These are phyloP conservation scores for Apophysomyces ossiformis DNA, from an alignment of 371 early-diverging fungal genomes.

Conservation along the genomic window DNA sequence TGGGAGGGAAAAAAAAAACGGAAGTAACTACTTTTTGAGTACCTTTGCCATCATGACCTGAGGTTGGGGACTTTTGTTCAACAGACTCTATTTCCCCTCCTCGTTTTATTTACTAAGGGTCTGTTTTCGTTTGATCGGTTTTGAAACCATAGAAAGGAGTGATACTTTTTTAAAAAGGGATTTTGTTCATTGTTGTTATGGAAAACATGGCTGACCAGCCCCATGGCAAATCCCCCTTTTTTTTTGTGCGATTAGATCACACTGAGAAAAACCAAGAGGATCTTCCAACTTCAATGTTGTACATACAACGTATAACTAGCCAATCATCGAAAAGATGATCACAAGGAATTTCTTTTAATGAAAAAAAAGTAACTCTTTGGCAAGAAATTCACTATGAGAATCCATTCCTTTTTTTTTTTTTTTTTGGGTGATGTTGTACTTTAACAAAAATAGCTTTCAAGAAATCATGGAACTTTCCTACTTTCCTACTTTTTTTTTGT, in stretches of 20 bases:
- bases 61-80: too few relatives aligned
- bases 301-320: not conserved
- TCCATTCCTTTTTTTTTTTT: too few relatives aligned
- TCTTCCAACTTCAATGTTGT: not conserved
- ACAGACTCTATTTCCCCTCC: too few relatives aligned
- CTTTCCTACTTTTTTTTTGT: not conserved
- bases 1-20: not conserved
- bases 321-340: not conserved
- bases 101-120: too few relatives aligned
- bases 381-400: too few relatives aligned
- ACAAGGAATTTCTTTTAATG: conserved; percentile 10
- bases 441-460: not conserved
- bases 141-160: too few relatives aligned
- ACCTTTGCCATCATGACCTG: not conserved
- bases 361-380: not conserved
- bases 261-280: not conserved
- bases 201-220: too few relatives aligned
- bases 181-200: too few relatives aligned
- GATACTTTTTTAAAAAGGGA: too few relatives aligned
- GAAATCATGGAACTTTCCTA: not conserved
- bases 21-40: not conserved
- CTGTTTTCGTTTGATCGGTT: too few relatives aligned
- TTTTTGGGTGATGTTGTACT: not conserved
- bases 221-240: too few relatives aligned
- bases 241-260: not conserved